These are phyloP conservation scores for Tricharina praecox DNA, from an alignment of 495 filamentous ascomycete species.

Conservation along the genomic window DNA sequence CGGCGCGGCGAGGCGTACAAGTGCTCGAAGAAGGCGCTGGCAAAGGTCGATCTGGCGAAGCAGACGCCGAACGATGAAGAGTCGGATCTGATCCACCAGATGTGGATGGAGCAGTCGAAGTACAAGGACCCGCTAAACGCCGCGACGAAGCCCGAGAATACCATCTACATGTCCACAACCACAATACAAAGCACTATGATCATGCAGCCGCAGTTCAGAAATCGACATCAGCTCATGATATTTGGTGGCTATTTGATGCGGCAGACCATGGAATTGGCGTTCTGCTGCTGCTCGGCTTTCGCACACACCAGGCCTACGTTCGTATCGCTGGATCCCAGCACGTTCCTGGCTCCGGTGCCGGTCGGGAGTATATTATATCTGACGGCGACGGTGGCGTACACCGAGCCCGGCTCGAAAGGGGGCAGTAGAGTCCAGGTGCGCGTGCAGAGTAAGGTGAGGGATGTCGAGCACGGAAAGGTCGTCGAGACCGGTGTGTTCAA, in stretches of 20 bases:
- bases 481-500: conserved; percentile 62
- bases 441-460: conserved; percentile 58
- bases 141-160: conserved; percentile 42
- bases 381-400: conserved; percentile 60
- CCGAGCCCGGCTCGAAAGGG: conserved; percentile 43
- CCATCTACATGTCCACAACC: conserved; percentile 50
- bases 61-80: conserved; percentile 62
- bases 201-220: conserved; percentile 78
- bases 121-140: conserved; percentile 48
- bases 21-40: conserved; percentile 50
- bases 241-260: conserved; percentile 76
- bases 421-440: conserved; percentile 55
- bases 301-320: conserved; percentile 61
- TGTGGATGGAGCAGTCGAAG: conserved; percentile 57
- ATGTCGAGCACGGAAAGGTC: conserved; percentile 56
- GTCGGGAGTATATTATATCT: conserved; percentile 71
- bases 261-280: conserved; percentile 72
- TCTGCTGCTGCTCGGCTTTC: conserved; percentile 68
- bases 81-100: conserved; percentile 58
- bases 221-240: conserved; percentile 78
- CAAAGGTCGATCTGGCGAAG: conserved; percentile 47
- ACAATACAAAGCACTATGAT: conserved; percentile 53
- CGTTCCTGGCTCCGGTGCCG: conserved; percentile 70
- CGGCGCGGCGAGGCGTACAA: conserved; percentile 55
- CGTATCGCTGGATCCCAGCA: conserved; percentile 59